Percentiles rank a stretch among this genome's conserved stretches.
Evolutionary conservation across 192 early-diverging fungal genomes (phyloP).

Genomic region (Coemansia sp.): DNA sequence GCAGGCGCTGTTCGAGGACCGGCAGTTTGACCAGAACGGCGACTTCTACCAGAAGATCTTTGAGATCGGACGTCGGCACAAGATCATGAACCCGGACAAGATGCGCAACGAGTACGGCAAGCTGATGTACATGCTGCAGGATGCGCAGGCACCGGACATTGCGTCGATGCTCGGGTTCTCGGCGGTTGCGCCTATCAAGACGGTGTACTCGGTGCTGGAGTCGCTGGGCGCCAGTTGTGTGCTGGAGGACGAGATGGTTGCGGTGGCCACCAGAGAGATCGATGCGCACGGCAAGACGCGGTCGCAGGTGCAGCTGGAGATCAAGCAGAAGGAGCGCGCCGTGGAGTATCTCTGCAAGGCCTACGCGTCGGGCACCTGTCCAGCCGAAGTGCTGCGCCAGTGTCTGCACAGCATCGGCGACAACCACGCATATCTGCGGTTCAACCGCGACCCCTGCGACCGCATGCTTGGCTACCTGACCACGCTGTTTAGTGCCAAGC

Average conservation of each 20-base stretch:
- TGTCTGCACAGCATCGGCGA: conserved; percentile 98
- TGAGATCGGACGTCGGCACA: conserved; percentile 74
- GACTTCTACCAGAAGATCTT: conserved; percentile 76
- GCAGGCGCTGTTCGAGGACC: conserved; percentile 72
- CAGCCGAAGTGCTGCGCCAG: conserved; percentile 69
- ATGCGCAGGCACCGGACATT: conserved; percentile 70
- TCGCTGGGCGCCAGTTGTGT: conserved; percentile 64
- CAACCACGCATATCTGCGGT: conserved; percentile 91
- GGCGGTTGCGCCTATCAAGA: conserved; percentile 84
- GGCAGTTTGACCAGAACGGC: conserved; percentile 69
- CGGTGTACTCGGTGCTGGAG: conserved; percentile 78
- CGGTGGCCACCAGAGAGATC: conserved; percentile 66
- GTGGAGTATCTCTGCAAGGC: conserved; percentile 83
- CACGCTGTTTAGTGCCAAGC: conserved; percentile 66
- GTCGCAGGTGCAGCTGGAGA: conserved; percentile 76
- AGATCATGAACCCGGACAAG: conserved; percentile 95
- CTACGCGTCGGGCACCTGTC: conserved; percentile 64
- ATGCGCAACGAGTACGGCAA: conserved; percentile 97
- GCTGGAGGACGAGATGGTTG: conserved; percentile 79
- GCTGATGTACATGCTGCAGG: conserved; percentile 88
- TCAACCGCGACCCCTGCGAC: conserved; percentile 91
- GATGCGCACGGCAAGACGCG: conserved; percentile 66
- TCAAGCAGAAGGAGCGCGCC: conserved; percentile 86
- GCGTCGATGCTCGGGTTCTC: conserved; percentile 77
- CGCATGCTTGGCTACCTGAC: conserved; percentile 81